Base-by-base conservation (phyloP, 2,329 filamentous ascomycete species). In the Albifimbria verrucaria region DNA sequence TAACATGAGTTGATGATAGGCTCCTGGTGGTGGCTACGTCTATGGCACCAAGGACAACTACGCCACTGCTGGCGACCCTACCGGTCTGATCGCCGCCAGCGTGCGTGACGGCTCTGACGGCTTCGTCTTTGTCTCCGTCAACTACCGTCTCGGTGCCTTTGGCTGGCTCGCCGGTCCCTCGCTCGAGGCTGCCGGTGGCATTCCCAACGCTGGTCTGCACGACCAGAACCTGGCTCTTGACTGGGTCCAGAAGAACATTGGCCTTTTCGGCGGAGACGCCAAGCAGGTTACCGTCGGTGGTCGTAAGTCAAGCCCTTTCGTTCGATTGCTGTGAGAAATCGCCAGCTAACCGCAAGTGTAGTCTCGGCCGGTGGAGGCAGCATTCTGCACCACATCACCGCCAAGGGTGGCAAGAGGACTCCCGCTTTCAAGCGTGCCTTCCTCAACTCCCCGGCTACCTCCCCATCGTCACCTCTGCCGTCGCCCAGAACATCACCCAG, bases 171-270 rank as follows among this genome's bases (percentile, higher is more conserved):
- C 71, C 1, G 32, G 32, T 4, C 32, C 32, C 4, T 39, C 32
- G 5, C 32, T 39, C 11, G 12, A 39, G 18, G 72, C 73, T 24
- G 70, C 73, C 12, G 65, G 71, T 32, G 65, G 78, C 7, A 72
- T 71, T 45, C 52, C 79, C 15, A 83, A 83, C 55, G 77, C 72
- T 2, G 80, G 77, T 0, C 62, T 82, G 1, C 64, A 77, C 2
- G 79, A 81, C 57, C 77, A 80, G 59, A 68, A 72, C 42, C 72
- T 74, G 15, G 77, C 73, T 0, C 65, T 83, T 2, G 59, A 74
- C 57, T 82, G 80, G 78, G 74, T 82, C 3, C 72, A 80, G 48
- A 67, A 68, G 6, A 64, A 81, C 55, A 79, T 82, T 46, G 55
- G 66, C 24, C 59, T 67, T 6, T 82, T 83, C 53, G 79, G 80